Conservation (phyloP, 2,329 filamentous ascomycete genomes). For the Ophiognomonia clavigignenti-juglandacearum region DNA sequence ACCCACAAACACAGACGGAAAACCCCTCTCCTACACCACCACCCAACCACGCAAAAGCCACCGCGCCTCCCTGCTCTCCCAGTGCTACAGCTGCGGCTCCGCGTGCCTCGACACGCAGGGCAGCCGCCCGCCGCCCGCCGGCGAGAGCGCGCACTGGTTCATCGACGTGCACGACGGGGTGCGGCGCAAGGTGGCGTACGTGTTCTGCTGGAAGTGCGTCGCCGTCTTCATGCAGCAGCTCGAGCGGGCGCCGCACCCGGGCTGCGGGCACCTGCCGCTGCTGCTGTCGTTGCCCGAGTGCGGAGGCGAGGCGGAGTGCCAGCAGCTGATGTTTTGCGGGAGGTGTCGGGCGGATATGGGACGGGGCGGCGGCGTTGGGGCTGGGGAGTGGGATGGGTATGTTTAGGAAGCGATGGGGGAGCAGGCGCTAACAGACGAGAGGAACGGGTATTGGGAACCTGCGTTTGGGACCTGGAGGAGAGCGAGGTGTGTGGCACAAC, state of each 20-base stretch:
- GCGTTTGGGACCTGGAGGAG: no score
- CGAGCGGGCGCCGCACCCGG: conserved; percentile 3
- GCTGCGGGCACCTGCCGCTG: conserved; percentile 5
- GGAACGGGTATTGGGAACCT: no score
- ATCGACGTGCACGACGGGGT: conserved; percentile 11
- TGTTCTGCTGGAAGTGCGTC: conserved; percentile 13
- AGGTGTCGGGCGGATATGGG: neutral
- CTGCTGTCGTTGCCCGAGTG: neutral
- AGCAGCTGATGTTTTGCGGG: neutral
- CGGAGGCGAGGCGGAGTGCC: neutral
- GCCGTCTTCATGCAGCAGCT: conserved; percentile 1
- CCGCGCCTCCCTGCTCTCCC: neutral
- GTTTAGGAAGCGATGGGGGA: no score
- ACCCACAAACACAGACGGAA: neutral
- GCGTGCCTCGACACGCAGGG: neutral
- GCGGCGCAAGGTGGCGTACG: conserved; percentile 7
- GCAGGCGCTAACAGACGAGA: no score
- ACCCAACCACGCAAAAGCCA: neutral
- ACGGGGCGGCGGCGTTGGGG: neutral
- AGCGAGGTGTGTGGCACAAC: no score
- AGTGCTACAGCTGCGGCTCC: conserved; percentile 10
- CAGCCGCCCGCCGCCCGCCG: neutral
- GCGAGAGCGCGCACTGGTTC: conserved; percentile 12
- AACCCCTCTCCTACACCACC: neutral
- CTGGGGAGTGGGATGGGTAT: neutral